Evolutionary conservation across 2,329 filamentous ascomycete genomes (phyloP), one percentile per base, ranked within the genome.

Genomic region (Arthrinium phaeospermum): DNA sequence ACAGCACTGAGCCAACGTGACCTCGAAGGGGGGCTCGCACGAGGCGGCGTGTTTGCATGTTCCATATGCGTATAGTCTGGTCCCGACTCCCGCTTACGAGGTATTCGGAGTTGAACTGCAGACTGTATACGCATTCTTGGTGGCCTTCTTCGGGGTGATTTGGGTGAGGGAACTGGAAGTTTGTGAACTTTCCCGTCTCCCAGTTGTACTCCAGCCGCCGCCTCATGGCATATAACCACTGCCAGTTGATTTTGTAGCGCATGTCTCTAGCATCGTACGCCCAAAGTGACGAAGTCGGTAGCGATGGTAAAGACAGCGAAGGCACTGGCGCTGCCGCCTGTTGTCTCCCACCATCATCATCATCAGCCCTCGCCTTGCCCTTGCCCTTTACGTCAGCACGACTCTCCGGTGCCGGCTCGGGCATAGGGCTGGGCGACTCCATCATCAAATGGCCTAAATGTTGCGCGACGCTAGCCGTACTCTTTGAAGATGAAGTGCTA

Each of bases 81-180:
- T 99, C 96, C 70, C 96, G 90, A 78, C 96, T 98, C 22, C 96
- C 96, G 79, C 95, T 98, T 69, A 98, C 96, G 13, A 99, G 88
- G 81, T 92, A 96, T 75, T 94, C 92, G 1, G 92, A 88, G 71
- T 92, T 92, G 79, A 96, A 97, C 81, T 99, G 96, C 70, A 99
- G 91, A 2, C 94, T 96, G 82, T 99, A 99, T 16, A 99, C 95
- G 81, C 95, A 98, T 79, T 98, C 96, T 27, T 87, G 88, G 80
- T 99, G 96, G 0, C 94, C 94, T 80, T 98, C 96, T 45, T 93
- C 88, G 0, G 91, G 91, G 77, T 95, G 88, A 49, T 90, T 87
- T 0, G 95, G 95, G 78, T 98, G 94, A 0, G 96, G 96, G 0
- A 99, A 88, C 80, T 97, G 94, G 78, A 98, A 98, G 75, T 95